Base-by-base conservation (phyloP, 139 green algal genomes). In the Tetradesmus lagerheimii region DNA sequence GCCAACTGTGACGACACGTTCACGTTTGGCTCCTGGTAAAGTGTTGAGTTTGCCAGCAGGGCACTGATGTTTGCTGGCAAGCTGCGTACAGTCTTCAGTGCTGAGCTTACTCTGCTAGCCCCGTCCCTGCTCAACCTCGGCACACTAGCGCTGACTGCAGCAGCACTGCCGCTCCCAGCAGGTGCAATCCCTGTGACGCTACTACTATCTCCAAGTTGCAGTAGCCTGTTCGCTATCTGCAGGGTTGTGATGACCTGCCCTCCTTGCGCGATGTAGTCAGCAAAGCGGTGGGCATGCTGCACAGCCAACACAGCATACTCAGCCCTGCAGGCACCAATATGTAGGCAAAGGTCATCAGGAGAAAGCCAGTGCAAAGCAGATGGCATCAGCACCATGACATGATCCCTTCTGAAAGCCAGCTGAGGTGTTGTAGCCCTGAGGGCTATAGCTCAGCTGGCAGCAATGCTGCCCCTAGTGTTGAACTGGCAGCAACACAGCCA, bases 241-340 rank as follows among this genome's bases (percentile, higher is more conserved):
- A 66, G 1, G 27, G 37, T 53, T 50, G 84, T 81, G 15, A 89
- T 39, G 5, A 89, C 16, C 84, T 82, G 64, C 4, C 84, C 84
- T 9, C 84, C 84, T 25, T 89, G 84, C 34, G 84, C 84, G 15
- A 41, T 41, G 35, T 15, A 27, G 4, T 81, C 75, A 35, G 75
- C 75, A 81, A 29, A 81, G 16, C n/a, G 43, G 35, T 41, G 35
- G 14, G 75, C 75, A 25, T 81, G 75, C 20, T 41, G 34, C 75
- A 45, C 75, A 8, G 27, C 35, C 4, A n/a, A 4, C 34, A n/a
- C 75, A 31, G 34, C 35, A 45, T 81, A 81, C 25, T 53, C 78
- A 34, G 78, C 78, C 35, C 37, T 62, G 31, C 89, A 31, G 64
- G 64, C 64, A 75, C 15, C 20, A 31, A 35, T 9, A 75, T 1